These are phyloP conservation scores for Effrenium voratum DNA, from an alignment of 73 alveolate species.

Conservation along the genomic window DNA sequence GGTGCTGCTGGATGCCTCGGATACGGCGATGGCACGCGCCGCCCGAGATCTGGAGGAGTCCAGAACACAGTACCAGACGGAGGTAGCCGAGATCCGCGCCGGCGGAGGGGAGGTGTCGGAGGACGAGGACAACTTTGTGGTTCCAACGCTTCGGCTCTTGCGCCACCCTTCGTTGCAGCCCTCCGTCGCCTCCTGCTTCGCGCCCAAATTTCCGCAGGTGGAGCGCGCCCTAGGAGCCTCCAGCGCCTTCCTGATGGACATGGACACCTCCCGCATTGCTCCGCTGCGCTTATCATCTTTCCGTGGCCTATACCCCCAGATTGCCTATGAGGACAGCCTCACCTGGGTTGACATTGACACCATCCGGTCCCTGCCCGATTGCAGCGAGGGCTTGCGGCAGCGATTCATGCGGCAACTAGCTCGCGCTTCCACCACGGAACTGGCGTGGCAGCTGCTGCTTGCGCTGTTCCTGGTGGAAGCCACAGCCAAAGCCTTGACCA, in stretches of 20 bases:
- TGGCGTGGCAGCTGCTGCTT: slow-evolving; percentile 52
- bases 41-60: slow-evolving; percentile 7
- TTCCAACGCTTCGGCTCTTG: slow-evolving; percentile 44
- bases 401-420: slow-evolving; percentile 59
- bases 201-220: slow-evolving; percentile 46
- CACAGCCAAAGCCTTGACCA: slow-evolving; percentile 55
- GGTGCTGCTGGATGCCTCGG: slow-evolving; percentile 76
- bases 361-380: slow-evolving; percentile 56
- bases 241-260: slow-evolving; percentile 70
- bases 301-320: slow-evolving; percentile 64
- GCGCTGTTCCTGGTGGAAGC: slow-evolving; percentile 50
- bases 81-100: slow-evolving; percentile 77
- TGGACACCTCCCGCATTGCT: slow-evolving; percentile 67
- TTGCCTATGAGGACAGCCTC: slow-evolving; percentile 85
- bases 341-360: slow-evolving; percentile 55
- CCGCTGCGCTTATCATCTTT: slow-evolving; percentile 82
- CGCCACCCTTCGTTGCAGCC: slow-evolving; percentile 58
- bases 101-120: slow-evolving; percentile 76
- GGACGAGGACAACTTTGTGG: slow-evolving; percentile 67
- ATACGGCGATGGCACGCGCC: slow-evolving; percentile 56
- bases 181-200: slow-evolving; percentile 55
- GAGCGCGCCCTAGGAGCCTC: slow-evolving; percentile 68
- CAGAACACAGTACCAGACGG: slow-evolving; percentile 52
- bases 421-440: slow-evolving; percentile 27
- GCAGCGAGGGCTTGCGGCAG: slow-evolving; percentile 83